phyloP scores from a whole-genome alignment of 2,329 filamentous ascomycete genomes.

The Paecilomyces dactylethromorphus region DNA sequence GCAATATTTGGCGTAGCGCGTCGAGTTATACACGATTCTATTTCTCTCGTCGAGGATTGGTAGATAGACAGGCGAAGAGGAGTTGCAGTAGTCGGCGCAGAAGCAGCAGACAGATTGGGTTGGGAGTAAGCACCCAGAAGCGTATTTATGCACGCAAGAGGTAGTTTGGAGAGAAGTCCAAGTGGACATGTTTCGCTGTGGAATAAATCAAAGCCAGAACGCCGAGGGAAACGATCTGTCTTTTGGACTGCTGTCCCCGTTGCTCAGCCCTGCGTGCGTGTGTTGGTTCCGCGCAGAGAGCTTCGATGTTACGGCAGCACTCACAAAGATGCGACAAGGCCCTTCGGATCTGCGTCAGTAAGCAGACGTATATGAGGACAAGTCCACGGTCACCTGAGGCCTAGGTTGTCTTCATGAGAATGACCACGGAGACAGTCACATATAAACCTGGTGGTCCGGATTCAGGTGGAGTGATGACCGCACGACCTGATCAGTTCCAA shows the following conservation, averaged over 20 bases:
- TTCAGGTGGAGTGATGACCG: background rate
- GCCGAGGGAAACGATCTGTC: background rate
- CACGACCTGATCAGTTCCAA: background rate
- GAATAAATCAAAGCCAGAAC: background rate
- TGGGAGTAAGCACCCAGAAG: slow-evolving; percentile 9
- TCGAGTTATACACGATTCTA: slow-evolving; percentile 1
- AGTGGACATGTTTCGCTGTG: slow-evolving; percentile 9
- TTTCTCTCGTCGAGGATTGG: background rate
- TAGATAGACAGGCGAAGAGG: background rate
- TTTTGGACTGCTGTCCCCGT: background rate
- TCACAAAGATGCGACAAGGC: background rate
- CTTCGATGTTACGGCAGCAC: background rate
- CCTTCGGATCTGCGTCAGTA: background rate
- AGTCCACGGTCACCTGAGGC: background rate
- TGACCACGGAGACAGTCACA: background rate
- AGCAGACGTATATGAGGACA: background rate
- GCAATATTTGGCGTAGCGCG: slow-evolving; percentile 7
- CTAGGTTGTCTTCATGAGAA: background rate
- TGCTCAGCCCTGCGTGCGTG: background rate
- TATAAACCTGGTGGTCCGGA: background rate
- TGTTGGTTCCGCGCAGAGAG: background rate
- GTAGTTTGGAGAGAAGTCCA: slow-evolving; percentile 7
- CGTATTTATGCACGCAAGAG: slow-evolving; percentile 14
- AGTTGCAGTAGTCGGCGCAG: slow-evolving; percentile 4
- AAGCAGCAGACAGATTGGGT: slow-evolving; percentile 8